Conservation (phyloP, 2,329 filamentous ascomycete species). For the Colletotrichum sp. region DNA sequence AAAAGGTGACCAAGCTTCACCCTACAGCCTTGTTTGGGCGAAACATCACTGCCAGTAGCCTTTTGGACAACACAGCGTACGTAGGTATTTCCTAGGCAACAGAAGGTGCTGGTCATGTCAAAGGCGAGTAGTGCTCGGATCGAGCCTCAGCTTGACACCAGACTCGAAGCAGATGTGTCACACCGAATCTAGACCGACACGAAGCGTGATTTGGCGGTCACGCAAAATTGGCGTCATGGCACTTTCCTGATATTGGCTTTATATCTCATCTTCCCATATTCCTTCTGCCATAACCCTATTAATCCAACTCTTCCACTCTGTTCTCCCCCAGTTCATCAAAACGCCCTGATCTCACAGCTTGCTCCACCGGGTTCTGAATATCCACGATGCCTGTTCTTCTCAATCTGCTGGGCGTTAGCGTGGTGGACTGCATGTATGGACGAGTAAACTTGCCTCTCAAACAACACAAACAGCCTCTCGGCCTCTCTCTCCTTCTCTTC, state of each 20-base stretch:
- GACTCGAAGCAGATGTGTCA: background rate
- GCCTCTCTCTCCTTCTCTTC: constrained; percentile 94
- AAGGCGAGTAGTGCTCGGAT: background rate
- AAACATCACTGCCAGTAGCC: background rate
- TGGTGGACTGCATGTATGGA: background rate
- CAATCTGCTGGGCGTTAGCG: constrained; percentile 45
- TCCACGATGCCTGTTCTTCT: constrained; percentile 78
- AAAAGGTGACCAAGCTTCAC: background rate
- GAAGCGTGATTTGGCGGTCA: background rate
- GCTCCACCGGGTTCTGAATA: constrained; percentile 79
- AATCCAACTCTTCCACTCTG: constrained; percentile 47
- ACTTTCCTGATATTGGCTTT: background rate
- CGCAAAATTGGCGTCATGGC: background rate
- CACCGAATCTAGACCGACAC: background rate
- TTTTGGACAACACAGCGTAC: background rate
- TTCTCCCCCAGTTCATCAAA: constrained; percentile 72
- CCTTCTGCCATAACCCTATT: background rate
- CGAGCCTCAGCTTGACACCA: background rate
- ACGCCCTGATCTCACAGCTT: constrained; percentile 71
- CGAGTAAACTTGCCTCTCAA: constrained; percentile 72
- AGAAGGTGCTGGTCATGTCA: background rate
- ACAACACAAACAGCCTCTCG: constrained; percentile 86
- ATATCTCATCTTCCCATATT: background rate
- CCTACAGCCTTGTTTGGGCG: background rate
- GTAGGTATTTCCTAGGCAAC: background rate